Percentiles rank a stretch among this genome's conserved stretches.
Evolutionary conservation across 2,329 filamentous ascomycete species (phyloP).

Genomic region (Botrytis byssoidea): DNA sequence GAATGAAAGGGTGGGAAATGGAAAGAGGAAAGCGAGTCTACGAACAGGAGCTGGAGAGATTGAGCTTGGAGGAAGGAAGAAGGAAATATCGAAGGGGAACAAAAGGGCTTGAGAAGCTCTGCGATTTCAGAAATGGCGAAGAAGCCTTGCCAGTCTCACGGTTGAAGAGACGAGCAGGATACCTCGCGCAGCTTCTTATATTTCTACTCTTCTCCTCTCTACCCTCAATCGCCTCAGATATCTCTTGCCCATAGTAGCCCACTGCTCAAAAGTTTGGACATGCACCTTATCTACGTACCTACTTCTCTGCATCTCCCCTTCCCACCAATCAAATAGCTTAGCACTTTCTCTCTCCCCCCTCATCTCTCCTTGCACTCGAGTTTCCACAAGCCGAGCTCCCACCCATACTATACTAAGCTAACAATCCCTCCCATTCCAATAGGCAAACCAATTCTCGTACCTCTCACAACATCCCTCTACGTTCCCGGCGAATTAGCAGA

Average conservation of each 20-base stretch:
- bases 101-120: background rate
- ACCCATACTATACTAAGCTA: background rate
- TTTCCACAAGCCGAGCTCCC: background rate
- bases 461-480: slow-evolving; percentile 91
- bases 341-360: background rate
- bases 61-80: background rate
- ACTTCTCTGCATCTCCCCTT: background rate
- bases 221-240: background rate
- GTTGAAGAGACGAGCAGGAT: background rate
- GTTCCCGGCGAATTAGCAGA: slow-evolving; percentile 78
- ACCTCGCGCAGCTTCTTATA: background rate
- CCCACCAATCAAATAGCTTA: background rate
- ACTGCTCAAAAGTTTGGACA: background rate
- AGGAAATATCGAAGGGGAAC: background rate
- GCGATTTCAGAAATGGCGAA: background rate
- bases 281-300: background rate
- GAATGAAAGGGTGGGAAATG: background rate
- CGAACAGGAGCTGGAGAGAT: background rate
- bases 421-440: background rate
- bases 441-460: slow-evolving; percentile 73
- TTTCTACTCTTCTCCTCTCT: background rate
- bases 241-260: background rate
- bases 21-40: background rate
- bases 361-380: too few species aligned
- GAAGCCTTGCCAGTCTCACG: background rate